Evolutionary conservation across 345 rosid species (phyloP).

Genomic region (Eucalyptus guilfoylei): DNA sequence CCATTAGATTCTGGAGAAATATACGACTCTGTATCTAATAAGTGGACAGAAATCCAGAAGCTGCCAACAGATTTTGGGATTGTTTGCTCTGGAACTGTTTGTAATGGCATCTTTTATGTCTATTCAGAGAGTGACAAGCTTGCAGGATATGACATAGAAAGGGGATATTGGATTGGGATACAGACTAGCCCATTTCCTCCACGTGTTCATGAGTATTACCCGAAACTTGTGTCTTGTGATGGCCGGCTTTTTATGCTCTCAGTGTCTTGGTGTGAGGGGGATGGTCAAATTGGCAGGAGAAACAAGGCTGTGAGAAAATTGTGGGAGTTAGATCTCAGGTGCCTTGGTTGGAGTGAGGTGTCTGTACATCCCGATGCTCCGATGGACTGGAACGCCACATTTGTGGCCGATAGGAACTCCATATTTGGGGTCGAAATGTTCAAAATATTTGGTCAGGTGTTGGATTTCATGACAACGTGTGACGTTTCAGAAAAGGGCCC

Average conservation of each 20-base stretch:
- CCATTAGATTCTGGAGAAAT: constrained; percentile 93
- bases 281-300: constrained; percentile 87
- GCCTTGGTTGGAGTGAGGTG: constrained; percentile 71
- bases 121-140: constrained; percentile 86
- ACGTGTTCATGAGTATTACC: constrained; percentile 84
- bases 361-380: constrained; percentile 98
- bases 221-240: constrained; percentile 73
- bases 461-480: constrained; percentile 70
- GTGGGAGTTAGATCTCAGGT: constrained; percentile 90
- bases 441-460: constrained; percentile 91
- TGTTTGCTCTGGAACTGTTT: constrained; percentile 63
- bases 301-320: constrained; percentile 94
- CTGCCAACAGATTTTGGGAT: constrained; percentile 70
- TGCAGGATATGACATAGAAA: constrained; percentile 82
- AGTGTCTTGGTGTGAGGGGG: constrained; percentile 98
- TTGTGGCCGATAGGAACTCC: constrained; percentile 57
- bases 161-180: constrained; percentile 83
- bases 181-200: constrained; percentile 83
- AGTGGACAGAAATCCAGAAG: constrained; percentile 82
- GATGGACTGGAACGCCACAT: constrained; percentile 98
- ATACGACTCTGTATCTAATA: constrained; percentile 69
- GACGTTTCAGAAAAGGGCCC: constrained; percentile 24
- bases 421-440: constrained; percentile 93
- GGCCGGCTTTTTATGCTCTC: constrained; percentile 78
- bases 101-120: constrained; percentile 77